Percentiles rank a stretch among this genome's conserved stretches.
phyloP scores from a whole-genome alignment of 805 yeast species.

The Gaillardinia entomophila region DNA sequence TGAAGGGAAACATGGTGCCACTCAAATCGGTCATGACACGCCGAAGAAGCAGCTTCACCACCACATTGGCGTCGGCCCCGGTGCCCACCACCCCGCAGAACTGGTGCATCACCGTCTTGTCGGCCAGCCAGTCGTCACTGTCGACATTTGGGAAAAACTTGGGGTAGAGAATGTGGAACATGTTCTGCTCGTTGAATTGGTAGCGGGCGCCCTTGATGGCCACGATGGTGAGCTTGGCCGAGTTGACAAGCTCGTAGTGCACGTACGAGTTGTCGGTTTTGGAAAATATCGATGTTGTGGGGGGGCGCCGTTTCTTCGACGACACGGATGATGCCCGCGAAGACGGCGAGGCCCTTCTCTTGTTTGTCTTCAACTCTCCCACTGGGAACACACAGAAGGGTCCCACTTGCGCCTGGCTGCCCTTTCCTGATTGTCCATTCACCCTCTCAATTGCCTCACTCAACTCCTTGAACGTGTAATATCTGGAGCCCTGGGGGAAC shows the following conservation, averaged over 20 bases:
- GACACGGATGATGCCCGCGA: not conserved
- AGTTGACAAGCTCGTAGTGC: conserved; percentile 27
- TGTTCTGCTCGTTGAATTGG: conserved; percentile 33
- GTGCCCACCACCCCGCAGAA: conserved; percentile 8
- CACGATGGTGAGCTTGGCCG: conserved; percentile 33
- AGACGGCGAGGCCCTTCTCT: not conserved
- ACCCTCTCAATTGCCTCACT: conserved; percentile 26
- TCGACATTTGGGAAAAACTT: conserved; percentile 38
- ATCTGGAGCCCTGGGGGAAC: conserved; percentile 30
- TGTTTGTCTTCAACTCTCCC: not conserved
- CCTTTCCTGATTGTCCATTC: conserved; percentile 14
- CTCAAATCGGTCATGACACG: conserved; percentile 12
- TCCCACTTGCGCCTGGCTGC: conserved; percentile 10
- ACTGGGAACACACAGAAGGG: conserved; percentile 19
- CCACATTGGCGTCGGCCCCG: conserved; percentile 4
- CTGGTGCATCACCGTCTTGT: conserved; percentile 10
- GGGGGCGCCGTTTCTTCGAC: not conserved
- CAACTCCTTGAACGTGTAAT: conserved; percentile 34
- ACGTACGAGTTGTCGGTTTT: conserved; percentile 26
- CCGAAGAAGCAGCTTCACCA: conserved; percentile 15
- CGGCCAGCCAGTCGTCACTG: conserved; percentile 35
- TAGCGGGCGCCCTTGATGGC: conserved; percentile 38
- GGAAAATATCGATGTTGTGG: conserved; percentile 13
- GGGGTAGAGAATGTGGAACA: conserved; percentile 40
- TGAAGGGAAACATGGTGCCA: conserved; percentile 18